Conservation (phyloP, 176 grass and related monocot species). For the Poa annua region DNA sequence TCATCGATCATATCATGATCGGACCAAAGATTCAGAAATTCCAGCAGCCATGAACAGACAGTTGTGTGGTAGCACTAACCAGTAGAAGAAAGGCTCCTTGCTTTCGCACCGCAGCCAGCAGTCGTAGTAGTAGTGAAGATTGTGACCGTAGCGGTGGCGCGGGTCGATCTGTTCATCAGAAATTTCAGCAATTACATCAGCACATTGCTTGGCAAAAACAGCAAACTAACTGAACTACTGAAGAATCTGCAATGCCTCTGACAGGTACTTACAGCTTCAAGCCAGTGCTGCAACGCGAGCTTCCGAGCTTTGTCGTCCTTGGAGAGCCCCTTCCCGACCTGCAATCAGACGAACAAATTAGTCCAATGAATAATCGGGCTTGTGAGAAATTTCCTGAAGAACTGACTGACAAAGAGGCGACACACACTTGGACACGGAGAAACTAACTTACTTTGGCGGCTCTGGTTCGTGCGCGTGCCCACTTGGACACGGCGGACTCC, state of each 20-base stretch:
- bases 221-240: not conserved
- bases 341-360: slow-evolving; percentile 16
- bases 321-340: slow-evolving; percentile 86
- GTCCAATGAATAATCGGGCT: not conserved
- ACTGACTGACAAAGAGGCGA: not conserved
- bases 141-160: slow-evolving; percentile 92
- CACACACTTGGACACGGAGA: no score
- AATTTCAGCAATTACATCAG: slow-evolving; percentile 17
- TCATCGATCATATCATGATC: not conserved
- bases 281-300: slow-evolving; percentile 90
- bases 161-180: slow-evolving; percentile 78
- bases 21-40: not conserved
- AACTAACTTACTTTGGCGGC: slow-evolving; percentile 72
- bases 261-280: slow-evolving; percentile 70
- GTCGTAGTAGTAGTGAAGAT: slow-evolving; percentile 92
- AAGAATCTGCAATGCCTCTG: not conserved
- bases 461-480: slow-evolving; percentile 80
- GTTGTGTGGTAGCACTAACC: slow-evolving; percentile 45
- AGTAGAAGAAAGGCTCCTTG: slow-evolving; percentile 99
- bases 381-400: not conserved
- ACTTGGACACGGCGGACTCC: slow-evolving; percentile 77
- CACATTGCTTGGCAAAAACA: not conserved
- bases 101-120: slow-evolving; percentile 82
- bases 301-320: slow-evolving; percentile 92
- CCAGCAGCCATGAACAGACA: not conserved